Percentiles rank a stretch among this genome's conserved stretches.
phyloP scores from a whole-genome alignment of 345 rosid genomes.

The Citrus cavaleriei region DNA sequence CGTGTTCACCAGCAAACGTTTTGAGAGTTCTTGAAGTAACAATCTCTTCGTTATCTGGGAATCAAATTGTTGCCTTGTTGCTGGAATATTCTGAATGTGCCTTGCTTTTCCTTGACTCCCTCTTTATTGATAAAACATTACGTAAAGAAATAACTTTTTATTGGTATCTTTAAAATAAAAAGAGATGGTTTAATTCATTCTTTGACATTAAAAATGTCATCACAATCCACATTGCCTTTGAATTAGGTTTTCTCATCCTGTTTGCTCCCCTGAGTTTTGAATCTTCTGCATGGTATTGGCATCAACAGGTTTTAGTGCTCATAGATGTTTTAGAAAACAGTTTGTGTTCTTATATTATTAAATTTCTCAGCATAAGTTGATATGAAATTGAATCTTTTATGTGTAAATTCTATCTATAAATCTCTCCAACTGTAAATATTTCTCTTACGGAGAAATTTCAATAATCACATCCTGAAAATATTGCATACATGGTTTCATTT shows the following conservation, averaged over 20 bases:
- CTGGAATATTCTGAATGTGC: slow-evolving; percentile 16
- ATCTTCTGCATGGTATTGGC: not conserved
- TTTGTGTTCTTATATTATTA: not conserved
- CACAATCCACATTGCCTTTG: not conserved
- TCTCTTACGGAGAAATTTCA: not conserved
- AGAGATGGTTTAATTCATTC: not conserved
- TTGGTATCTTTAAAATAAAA: not conserved
- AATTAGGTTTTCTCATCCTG: not conserved
- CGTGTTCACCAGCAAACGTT: not conserved
- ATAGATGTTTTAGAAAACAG: no score
- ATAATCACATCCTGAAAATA: not conserved
- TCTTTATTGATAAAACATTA: not conserved
- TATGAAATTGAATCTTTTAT: not conserved
- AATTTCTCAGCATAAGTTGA: not conserved
- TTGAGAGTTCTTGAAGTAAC: slow-evolving; percentile 21
- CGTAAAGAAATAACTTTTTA: not conserved
- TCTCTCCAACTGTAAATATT: not conserved
- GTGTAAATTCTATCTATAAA: not conserved
- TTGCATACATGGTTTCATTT: not conserved
- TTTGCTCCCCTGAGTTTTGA: not conserved
- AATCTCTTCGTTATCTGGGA: not conserved
- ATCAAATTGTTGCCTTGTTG: slow-evolving; percentile 20
- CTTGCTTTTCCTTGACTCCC: slow-evolving; percentile 23
- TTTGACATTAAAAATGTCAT: not conserved
- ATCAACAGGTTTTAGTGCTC: not conserved